phyloP scores from a whole-genome alignment of 129 eudicot species.

The Flaveria robusta region DNA sequence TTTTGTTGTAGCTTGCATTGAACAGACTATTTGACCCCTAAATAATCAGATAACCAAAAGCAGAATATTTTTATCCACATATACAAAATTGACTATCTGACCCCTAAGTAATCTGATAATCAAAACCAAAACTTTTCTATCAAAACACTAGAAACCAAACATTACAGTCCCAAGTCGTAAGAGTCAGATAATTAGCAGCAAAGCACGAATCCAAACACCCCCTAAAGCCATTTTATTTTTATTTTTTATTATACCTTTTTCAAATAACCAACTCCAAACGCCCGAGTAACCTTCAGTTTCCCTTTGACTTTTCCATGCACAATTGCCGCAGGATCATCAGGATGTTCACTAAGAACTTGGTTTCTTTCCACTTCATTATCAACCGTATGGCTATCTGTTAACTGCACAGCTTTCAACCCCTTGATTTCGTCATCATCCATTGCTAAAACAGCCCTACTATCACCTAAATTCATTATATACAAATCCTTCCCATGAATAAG shows the following conservation, averaged over 20 bases:
- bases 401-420: constrained; percentile 62
- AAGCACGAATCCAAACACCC: background rate
- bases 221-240: background rate
- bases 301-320: constrained; percentile 88
- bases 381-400: constrained; percentile 78
- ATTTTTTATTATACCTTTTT: constrained; percentile 57
- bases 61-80: background rate
- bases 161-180: background rate
- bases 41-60: background rate
- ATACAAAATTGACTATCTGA: background rate
- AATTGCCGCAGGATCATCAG: constrained; percentile 72
- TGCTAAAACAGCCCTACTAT: constrained; percentile 91
- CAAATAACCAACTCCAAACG: constrained; percentile 97
- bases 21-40: too few species aligned
- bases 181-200: background rate
- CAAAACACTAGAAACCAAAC: background rate
- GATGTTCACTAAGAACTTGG: constrained; percentile 66
- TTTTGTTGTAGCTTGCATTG: background rate
- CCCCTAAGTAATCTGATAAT: constrained; percentile 2
- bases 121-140: background rate
- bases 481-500: constrained; percentile 73
- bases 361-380: constrained; percentile 76
- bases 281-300: constrained; percentile 90
- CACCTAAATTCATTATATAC: constrained; percentile 81
- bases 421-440: constrained; percentile 38